Evolutionary conservation across 2,329 filamentous ascomycete genomes (phyloP), one percentile per base, ranked within the genome.

Genomic region (Neospermospora avenae): DNA sequence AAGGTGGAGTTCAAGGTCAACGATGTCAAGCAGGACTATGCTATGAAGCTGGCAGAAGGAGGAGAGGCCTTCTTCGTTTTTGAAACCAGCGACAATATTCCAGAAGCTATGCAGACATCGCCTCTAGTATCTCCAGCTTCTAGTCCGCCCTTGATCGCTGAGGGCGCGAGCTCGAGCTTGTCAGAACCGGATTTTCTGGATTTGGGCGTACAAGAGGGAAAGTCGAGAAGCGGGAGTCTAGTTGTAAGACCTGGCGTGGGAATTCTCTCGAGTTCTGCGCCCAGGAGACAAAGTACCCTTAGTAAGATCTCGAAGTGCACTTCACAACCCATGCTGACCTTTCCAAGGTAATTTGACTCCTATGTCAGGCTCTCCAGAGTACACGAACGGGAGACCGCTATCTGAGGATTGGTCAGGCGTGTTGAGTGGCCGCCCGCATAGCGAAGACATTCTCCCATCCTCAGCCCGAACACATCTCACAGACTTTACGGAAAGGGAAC

Each of bases 51-150:
- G 20, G 95, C 95, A 46, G 95, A 99, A 74, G 95, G 91, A 55
- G 95, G 95, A 66, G 95, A 99, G 78, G 95, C 95, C 25, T 99
- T 99, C 78, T 99, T 99, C 75, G 92, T 99, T 65, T 98, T 99
- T 71, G 92, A 98, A 77, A 99, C 95, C 8, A 89, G 88, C 56
- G 91, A 93, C 68, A 88, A 86, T 70, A 95, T 99, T 61, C 95
- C 95, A n/a, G 89, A 90, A 74, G 91, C 89, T 59, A 79, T 98
- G 72, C 95, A 98, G 77, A 99, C 95, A 1, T 98, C 93, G 51
- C 95, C 95, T 35, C 80, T 98, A 55, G 90, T 96, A 55, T 97
- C 93, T 24, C 95, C 95, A 4, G 88, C 86, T n/a, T 84, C 85
- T 57, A 97, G 93, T 71, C 95, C 95, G 20, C 84, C 85, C n/a